Evolutionary conservation across 257 asterid species (phyloP), one percentile per base, ranked within the genome.

Genomic region (Cordia subcordata): DNA sequence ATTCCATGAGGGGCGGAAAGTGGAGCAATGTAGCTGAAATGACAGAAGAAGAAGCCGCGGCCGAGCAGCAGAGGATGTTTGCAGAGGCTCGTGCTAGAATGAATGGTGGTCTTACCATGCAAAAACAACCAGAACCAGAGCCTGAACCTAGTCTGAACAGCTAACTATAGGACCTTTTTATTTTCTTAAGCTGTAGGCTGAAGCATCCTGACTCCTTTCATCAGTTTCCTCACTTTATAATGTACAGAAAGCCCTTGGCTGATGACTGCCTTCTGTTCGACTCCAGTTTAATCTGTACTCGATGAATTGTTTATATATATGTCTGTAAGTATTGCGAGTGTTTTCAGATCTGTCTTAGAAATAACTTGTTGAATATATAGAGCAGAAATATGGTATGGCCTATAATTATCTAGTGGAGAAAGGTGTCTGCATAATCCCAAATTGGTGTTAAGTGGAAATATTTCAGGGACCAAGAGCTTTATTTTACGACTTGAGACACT

Each of bases 1-100:
- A 90, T 77, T 78, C 95, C 5, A 72, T 77, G 60, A 83, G 86
- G 66, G 75, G 71, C 19, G 95, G 88, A 53, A 90, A 83, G 74
- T 83, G 79, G 85, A 85, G 79, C 69, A 88, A 76, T 17, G 96
- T 66, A 33, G 89, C 96, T 33, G 98, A 82, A 68, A 90, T 90
- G 98, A 85, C 90, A 0, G 98, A 90, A 75, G 98, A 85, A 75
- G 95, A 90, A 72, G 96, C 95, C 21, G 56, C 64, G 22, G 81
- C 77, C 0, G 96, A 90, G 82, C 98, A 90, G 74, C 96, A 90
- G 78, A 80, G 96, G 68, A 90, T 90, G 98, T 90, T 90, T 73
- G 96, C 96, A 5, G 98, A 90, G 70, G 98, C 96, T 5, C 90
- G 95, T 39, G 96, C 96, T 14, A 64, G 98, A 69, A 87, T 87